A percentile compares a stretch with the other conserved stretches of the same genome.
Evolutionary conservation across 768 basidiomycete species (phyloP).

Genomic region (Lactifluus piperatus): DNA sequence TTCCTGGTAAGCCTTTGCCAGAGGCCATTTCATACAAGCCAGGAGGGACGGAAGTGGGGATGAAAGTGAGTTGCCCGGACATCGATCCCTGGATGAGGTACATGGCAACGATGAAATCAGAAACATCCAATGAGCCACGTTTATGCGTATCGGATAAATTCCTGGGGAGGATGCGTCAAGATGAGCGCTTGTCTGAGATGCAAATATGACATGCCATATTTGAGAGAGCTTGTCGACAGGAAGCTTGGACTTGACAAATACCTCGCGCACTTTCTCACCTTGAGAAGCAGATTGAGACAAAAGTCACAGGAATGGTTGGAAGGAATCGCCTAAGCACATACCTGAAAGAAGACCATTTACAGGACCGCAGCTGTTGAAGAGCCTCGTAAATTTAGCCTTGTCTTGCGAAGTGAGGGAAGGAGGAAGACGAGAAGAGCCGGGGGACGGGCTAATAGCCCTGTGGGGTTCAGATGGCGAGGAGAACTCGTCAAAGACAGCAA

Average conservation of each 20-base stretch:
- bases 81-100: conserved; percentile 91
- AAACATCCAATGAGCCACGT: conserved; percentile 77
- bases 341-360: conserved; percentile 72
- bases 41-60: conserved; percentile 71
- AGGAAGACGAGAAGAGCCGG: conserved; percentile 34
- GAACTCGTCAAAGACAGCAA: conserved; percentile 71
- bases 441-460: conserved; percentile 43
- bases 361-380: conserved; percentile 70
- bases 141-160: conserved; percentile 91
- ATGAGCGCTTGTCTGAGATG: not conserved
- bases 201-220: conserved; percentile 61
- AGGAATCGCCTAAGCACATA: conserved; percentile 27
- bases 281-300: not conserved
- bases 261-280: conserved; percentile 84
- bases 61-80: conserved; percentile 61
- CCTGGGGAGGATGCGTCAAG: conserved; percentile 39
- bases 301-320: not conserved
- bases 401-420: conserved; percentile 75
- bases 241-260: conserved; percentile 88
- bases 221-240: conserved; percentile 79
- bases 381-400: conserved; percentile 68
- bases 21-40: conserved; percentile 78
- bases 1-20: conserved; percentile 21
- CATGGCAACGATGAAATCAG: conserved; percentile 95
- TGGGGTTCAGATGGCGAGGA: conserved; percentile 44